Evolutionary conservation across 2,329 filamentous ascomycete genomes (phyloP), one percentile per base, ranked within the genome.

Genomic region (Plectosphaerella cucumerina): DNA sequence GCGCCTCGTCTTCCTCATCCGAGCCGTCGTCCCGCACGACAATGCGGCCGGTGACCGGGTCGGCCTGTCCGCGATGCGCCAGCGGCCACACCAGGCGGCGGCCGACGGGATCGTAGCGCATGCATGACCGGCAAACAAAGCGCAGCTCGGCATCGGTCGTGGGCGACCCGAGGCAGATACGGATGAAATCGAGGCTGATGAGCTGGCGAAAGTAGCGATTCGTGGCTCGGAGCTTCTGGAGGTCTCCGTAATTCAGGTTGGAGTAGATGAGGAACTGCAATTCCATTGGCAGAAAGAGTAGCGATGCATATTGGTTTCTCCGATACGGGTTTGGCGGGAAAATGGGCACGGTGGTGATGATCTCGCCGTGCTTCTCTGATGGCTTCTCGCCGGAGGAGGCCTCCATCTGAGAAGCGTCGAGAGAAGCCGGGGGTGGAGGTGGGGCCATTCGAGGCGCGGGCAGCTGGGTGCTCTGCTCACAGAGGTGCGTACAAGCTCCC

Each of bases 171-270:
- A 48, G 47, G 23, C 47, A 48, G n/a, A 39, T 48, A 15, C 47
- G 35, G 14, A 48, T 37, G 23, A 48, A 48, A 37, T 48, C 37
- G 35, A 48, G 67, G 21, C 59, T 67, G 33, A 74, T 62, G 15
- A 66, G 59, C 18, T 55, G 47, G 47, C 65, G 68, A 48, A 72
- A 65, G 52, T 63, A 61, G 37, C 60, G 66, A 57, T 68, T 74
- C 10, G 72, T 73, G 22, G 66, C 63, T 11, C 74, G 68, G 15
- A 76, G 61, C 15, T 65, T 64, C 55, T 73, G 66, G 17, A 76
- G 64, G 55, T 75, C 69, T 37, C 68, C 71, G 50, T 75, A 74
- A 50, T 64, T 63, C 48, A 75, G 68, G 20, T 69, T 57, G 20
- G 59, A 55, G n/a, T 75, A 57, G 39, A 76, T 65, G 56, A 68